Percentiles rank a stretch among this genome's conserved stretches.
These are phyloP conservation scores for Powellomyces hirtus DNA, from an alignment of 192 early-diverging fungal genomes.

Conservation along the genomic window DNA sequence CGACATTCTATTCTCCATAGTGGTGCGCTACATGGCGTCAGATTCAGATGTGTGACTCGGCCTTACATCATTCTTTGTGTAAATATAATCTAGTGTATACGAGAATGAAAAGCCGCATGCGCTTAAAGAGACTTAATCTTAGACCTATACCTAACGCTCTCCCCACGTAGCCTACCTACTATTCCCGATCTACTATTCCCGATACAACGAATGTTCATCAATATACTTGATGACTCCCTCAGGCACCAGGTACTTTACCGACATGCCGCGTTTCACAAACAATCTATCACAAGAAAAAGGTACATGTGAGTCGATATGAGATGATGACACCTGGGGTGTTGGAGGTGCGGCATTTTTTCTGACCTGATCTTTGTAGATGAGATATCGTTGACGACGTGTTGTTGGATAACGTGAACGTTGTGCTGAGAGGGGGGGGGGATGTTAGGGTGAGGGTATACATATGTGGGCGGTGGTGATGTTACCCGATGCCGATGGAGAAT, in stretches of 20 bases:
- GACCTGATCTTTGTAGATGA: constrained; percentile 94
- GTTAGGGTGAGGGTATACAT: background rate
- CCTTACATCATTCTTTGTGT: too few species aligned
- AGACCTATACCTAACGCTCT: too few species aligned
- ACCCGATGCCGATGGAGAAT: constrained; percentile 83
- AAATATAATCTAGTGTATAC: too few species aligned
- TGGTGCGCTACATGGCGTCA: too few species aligned
- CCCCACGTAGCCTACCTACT: too few species aligned
- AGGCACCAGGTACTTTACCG: constrained; percentile 91
- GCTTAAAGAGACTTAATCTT: too few species aligned
- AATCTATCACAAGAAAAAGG: constrained; percentile 48
- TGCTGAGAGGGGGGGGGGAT: constrained; percentile 43
- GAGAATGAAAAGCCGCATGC: too few species aligned
- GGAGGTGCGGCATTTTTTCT: too few species aligned
- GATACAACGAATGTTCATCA: background rate
- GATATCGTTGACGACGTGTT: constrained; percentile 97
- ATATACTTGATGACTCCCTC: constrained; percentile 92
- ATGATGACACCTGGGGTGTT: background rate
- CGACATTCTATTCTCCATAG: too few species aligned
- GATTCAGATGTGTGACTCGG: too few species aligned
- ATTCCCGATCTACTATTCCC: background rate
- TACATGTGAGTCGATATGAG: background rate
- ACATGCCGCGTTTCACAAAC: constrained; percentile 91
- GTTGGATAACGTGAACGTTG: constrained; percentile 91
- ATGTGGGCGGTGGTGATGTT: constrained; percentile 4